Evolutionary conservation across 1,284 basidiomycete genomes (phyloP).

Genomic region (Tremellales sp.): DNA sequence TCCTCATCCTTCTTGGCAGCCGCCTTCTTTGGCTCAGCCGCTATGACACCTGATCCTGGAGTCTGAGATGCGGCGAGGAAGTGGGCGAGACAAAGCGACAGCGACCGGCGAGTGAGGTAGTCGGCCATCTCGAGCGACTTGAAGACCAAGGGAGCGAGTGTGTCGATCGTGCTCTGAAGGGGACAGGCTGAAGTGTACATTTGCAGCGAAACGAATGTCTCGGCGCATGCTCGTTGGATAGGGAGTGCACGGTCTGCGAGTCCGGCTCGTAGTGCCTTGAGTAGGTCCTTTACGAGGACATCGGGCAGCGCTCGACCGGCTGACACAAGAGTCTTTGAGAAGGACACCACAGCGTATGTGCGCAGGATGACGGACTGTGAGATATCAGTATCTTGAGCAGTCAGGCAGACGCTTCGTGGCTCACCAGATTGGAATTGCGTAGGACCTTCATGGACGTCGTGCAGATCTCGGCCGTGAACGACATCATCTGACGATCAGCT

Average conservation of each 20-base stretch:
- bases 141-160: constrained; percentile 58
- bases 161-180: constrained; percentile 29
- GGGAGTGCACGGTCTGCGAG: constrained; percentile 80
- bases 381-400: neutral
- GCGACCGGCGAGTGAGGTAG: constrained; percentile 72
- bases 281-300: constrained; percentile 69
- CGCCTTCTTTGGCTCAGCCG: constrained; percentile 56
- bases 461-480: constrained; percentile 80
- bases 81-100: constrained; percentile 75
- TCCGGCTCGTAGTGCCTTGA: constrained; percentile 73
- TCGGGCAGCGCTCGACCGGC: constrained; percentile 83
- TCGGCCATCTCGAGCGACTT: constrained; percentile 79
- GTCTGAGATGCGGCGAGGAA: constrained; percentile 81
- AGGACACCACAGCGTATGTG: constrained; percentile 71
- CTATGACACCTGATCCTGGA: constrained; percentile 56
- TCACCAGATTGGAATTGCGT: constrained; percentile 63
- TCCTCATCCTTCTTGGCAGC: constrained; percentile 58
- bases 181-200: constrained; percentile 30
- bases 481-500: constrained; percentile 69
- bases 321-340: constrained; percentile 69
- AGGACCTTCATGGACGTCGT: constrained; percentile 62
- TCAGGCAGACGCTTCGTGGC: constrained; percentile 21
- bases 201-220: constrained; percentile 46
- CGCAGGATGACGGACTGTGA: constrained; percentile 72
- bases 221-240: constrained; percentile 77